Evolutionary conservation across 2,329 filamentous ascomycete genomes (phyloP).

Genomic region (Calonectria hongkongensis): DNA sequence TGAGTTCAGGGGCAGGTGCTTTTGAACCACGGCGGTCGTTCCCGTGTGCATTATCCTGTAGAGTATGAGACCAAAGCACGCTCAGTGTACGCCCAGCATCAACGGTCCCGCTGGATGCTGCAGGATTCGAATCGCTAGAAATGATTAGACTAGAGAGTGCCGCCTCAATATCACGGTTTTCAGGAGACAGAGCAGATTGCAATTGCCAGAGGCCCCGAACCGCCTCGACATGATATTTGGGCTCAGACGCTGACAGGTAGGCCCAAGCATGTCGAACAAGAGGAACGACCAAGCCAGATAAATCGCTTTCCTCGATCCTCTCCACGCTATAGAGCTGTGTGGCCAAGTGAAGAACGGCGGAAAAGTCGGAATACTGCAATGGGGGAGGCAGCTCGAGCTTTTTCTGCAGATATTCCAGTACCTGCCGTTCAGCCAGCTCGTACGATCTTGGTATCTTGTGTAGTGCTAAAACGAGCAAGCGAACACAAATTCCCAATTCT

Average conservation of each 20-base stretch:
- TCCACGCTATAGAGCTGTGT: slow-evolving; percentile 73
- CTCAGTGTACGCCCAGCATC: slow-evolving; percentile 82
- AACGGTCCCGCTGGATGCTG: slow-evolving; percentile 61
- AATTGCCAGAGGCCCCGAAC: slow-evolving; percentile 91
- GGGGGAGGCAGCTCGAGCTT: slow-evolving; percentile 63
- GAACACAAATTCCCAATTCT: slow-evolving; percentile 74
- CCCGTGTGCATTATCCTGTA: slow-evolving; percentile 74
- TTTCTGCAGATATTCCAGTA: slow-evolving; percentile 71
- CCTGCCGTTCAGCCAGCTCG: slow-evolving; percentile 65
- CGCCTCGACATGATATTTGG: slow-evolving; percentile 96
- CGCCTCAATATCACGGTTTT: slow-evolving; percentile 86
- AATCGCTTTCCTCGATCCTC: slow-evolving; percentile 70
- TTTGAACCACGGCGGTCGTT: slow-evolving; percentile 70
- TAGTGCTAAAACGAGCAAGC: slow-evolving; percentile 75
- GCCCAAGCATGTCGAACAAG: slow-evolving; percentile 86
- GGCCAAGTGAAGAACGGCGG: slow-evolving; percentile 74
- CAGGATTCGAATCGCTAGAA: slow-evolving; percentile 60
- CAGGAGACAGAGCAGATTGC: slow-evolving; percentile 80
- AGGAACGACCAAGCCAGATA: slow-evolving; percentile 78
- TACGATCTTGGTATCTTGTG: slow-evolving; percentile 69
- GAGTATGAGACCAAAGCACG: slow-evolving; percentile 87
- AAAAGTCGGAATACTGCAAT: slow-evolving; percentile 73
- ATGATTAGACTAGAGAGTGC: slow-evolving; percentile 83
- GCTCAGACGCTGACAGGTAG: slow-evolving; percentile 86
- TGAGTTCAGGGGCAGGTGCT: slow-evolving; percentile 60